Evolutionary conservation across 2,329 filamentous ascomycete species (phyloP), one percentile per base, ranked within the genome.

Genomic region (Colletotrichum caudatum): DNA sequence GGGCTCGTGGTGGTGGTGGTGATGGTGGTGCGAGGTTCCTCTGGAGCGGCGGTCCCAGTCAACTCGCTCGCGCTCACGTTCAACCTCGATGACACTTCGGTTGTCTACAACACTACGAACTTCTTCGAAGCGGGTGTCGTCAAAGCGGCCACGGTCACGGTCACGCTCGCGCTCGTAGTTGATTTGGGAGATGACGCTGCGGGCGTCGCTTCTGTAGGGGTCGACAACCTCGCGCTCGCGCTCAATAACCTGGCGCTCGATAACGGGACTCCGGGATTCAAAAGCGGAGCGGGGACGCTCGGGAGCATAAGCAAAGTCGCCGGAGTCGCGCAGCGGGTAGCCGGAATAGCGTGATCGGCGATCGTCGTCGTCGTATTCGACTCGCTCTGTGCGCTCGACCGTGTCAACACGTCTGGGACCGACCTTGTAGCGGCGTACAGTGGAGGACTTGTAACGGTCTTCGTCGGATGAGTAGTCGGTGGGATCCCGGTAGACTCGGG

Each of bases 381-480:
- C 71, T 68, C 80, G 78, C 56, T 83, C 80, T 68, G 74, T 78
- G 62, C 80, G 80, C 48, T 83, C 81, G 74, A 82, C 80, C 11
- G 80, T 81, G 71, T 85, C 84, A 59, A 80, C 78, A 64, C 81
- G 81, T 64, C 77, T 79, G 14, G 83, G 81, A 11, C 79, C 78
- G 37, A 88, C 85, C 77, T 88, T 88, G 81, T 88, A 88, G 66
- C 86, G 83, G 72, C 83, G 84, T 65, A 88, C 82, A n/a, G 84
- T 87, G 6, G 85, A 84, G 71, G 79, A 81, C 75, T 80, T 81
- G 78, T 83, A 84, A 53, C 80, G 79, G 61, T 87, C 84, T 66
- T 87, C 86, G 72, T 85, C 83, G 18, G 79, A 82, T 37, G 79
- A 77, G 14, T 77, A 78, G 64, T 77, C 75, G 72, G 80, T 77